Percentiles rank a stretch among this genome's conserved stretches.
Evolutionary conservation across 768 basidiomycete species (phyloP).

Genomic region (Xerocomellus chrysenteron): DNA sequence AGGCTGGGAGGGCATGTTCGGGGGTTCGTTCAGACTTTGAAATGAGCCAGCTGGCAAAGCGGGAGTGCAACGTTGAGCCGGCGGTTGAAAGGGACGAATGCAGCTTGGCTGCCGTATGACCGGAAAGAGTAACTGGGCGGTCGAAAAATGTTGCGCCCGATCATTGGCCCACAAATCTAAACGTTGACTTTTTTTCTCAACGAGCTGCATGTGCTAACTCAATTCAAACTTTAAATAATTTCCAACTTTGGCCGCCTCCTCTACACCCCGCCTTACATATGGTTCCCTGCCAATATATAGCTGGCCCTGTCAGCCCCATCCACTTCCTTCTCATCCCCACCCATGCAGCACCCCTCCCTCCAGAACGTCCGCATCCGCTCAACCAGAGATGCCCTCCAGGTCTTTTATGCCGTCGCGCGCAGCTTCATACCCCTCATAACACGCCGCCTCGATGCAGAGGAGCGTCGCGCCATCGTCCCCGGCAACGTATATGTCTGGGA

Average conservation of each 20-base stretch:
- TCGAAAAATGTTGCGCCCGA: constrained; percentile 17
- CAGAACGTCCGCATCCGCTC: constrained; percentile 75
- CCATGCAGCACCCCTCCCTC: constrained; percentile 76
- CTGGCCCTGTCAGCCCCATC: constrained; percentile 16
- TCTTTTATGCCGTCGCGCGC: constrained; percentile 75
- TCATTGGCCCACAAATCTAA: constrained; percentile 18
- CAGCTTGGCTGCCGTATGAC: constrained; percentile 15
- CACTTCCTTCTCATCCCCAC: constrained; percentile 29
- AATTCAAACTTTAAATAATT: constrained; percentile 61
- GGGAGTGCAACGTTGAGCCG: background rate
- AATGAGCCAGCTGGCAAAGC: background rate
- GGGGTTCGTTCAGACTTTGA: background rate
- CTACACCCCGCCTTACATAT: constrained; percentile 21
- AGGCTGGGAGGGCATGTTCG: background rate
- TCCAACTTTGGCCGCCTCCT: constrained; percentile 21
- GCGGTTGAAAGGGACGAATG: background rate
- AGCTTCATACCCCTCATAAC: constrained; percentile 72
- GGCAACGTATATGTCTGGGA: constrained; percentile 90
- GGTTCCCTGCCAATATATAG: constrained; percentile 39
- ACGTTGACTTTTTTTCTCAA: constrained; percentile 9
- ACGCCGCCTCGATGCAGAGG: constrained; percentile 79
- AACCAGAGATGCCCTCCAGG: constrained; percentile 75
- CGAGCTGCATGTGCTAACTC: constrained; percentile 39
- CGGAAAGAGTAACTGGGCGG: constrained; percentile 10
- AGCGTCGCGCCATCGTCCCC: constrained; percentile 67